A percentile compares a stretch with the other conserved stretches of the same genome.
Evolutionary conservation across 1,284 basidiomycete species (phyloP).

Genomic region (Cryptococcus sp.): DNA sequence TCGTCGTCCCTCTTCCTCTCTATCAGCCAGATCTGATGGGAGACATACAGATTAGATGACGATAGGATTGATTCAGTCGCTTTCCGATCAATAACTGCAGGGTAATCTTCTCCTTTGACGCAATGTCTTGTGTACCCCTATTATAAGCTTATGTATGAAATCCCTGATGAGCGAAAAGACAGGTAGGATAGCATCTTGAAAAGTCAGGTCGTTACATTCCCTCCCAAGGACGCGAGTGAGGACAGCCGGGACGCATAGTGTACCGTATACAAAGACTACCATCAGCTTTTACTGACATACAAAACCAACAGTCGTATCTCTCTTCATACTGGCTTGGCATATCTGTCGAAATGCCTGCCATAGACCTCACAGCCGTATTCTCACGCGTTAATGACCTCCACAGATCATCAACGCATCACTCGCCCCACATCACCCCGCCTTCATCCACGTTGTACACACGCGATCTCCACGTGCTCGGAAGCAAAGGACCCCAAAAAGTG

Average conservation of each 20-base stretch:
- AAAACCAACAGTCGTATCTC: too few relatives aligned
- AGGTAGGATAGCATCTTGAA: conserved; percentile 56
- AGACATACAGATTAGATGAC: background rate
- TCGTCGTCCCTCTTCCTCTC: background rate
- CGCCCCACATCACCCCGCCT: too few relatives aligned
- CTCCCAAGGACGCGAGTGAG: conserved; percentile 61
- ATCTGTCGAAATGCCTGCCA: too few relatives aligned
- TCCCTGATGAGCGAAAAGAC: conserved; percentile 37
- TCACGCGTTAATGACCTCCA: too few relatives aligned
- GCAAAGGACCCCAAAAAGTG: too few relatives aligned
- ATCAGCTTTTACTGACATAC: too few relatives aligned
- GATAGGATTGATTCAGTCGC: conserved; percentile 11
- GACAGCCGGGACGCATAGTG: conserved; percentile 67
- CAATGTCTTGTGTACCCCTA: conserved; percentile 74
- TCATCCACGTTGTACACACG: too few relatives aligned
- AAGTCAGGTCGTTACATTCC: conserved; percentile 55
- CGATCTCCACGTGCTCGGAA: too few relatives aligned
- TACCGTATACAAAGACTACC: conserved; percentile 79
- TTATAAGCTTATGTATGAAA: too few relatives aligned
- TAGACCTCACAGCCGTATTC: too few relatives aligned
- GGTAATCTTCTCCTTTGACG: conserved; percentile 64
- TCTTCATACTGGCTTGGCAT: too few relatives aligned
- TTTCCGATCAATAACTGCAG: conserved; percentile 58
- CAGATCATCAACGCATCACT: too few relatives aligned
- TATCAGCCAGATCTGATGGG: background rate